Evolutionary conservation across 306 rosid species (phyloP).

Genomic region (Quercus rubra): DNA sequence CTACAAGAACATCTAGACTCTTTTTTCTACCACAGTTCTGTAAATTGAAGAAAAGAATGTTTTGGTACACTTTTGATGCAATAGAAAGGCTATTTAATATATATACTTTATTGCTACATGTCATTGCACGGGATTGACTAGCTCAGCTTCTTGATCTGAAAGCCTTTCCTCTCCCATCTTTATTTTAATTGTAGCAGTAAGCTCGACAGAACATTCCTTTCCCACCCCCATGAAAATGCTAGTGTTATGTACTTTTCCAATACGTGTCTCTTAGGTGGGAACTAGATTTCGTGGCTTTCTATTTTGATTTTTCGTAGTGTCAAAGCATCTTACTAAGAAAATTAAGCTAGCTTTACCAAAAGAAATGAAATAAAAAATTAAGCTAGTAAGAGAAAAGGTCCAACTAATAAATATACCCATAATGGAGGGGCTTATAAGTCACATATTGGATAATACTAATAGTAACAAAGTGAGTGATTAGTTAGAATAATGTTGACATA

Average conservation of each 20-base stretch:
- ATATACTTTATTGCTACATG: background rate
- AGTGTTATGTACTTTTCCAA: background rate
- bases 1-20: background rate
- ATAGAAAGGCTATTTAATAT: background rate
- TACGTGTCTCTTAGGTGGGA: background rate
- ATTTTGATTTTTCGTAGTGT: too few species aligned
- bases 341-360: too few species aligned
- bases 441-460: too few species aligned
- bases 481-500: too few species aligned
- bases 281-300: background rate
- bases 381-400: too few species aligned
- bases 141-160: background rate
- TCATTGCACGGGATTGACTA: slow-evolving; percentile 5
- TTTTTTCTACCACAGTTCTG: background rate
- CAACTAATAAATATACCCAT: too few species aligned
- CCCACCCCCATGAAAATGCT: background rate
- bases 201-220: background rate
- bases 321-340: too few species aligned
- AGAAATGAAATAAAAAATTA: too few species aligned
- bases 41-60: slow-evolving; percentile 44
- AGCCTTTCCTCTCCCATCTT: slow-evolving; percentile 1
- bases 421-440: too few species aligned
- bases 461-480: too few species aligned
- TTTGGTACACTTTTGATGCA: background rate
- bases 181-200: background rate